Conservation (phyloP, 352 stramenopile genomes). For the Blastocystis sp. region DNA sequence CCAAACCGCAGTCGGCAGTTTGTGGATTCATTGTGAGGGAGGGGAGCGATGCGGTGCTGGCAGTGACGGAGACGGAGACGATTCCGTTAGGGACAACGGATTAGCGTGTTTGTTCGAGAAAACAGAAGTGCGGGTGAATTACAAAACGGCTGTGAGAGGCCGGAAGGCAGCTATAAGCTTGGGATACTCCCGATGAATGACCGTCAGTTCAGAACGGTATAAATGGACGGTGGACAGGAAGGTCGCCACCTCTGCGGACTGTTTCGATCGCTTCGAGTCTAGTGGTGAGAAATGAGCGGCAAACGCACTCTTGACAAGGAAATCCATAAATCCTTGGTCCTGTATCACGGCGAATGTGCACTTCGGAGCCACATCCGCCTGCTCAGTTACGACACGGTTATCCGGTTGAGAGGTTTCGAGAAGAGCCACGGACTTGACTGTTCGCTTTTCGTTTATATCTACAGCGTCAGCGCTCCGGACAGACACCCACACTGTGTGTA, state of each 20-base stretch:
- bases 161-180: neutral
- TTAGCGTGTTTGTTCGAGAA: neutral
- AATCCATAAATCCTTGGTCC: constrained; percentile 14
- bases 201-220: neutral
- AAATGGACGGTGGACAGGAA: neutral
- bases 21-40: neutral
- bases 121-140: neutral
- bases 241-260: neutral
- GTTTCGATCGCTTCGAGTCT: neutral
- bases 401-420: neutral
- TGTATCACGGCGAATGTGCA: neutral
- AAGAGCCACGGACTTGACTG: neutral
- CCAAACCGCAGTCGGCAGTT: neutral
- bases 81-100: neutral
- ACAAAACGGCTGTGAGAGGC: neutral
- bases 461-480: neutral
- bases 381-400: neutral
- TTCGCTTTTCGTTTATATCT: neutral
- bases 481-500: constrained; percentile 2
- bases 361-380: neutral
- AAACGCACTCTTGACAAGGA: neutral
- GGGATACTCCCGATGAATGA: neutral
- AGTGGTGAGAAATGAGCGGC: neutral
- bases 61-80: neutral
- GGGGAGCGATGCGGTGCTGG: neutral